Conservation (phyloP, 345 rosid species). For the Eucalyptus albens region DNA sequence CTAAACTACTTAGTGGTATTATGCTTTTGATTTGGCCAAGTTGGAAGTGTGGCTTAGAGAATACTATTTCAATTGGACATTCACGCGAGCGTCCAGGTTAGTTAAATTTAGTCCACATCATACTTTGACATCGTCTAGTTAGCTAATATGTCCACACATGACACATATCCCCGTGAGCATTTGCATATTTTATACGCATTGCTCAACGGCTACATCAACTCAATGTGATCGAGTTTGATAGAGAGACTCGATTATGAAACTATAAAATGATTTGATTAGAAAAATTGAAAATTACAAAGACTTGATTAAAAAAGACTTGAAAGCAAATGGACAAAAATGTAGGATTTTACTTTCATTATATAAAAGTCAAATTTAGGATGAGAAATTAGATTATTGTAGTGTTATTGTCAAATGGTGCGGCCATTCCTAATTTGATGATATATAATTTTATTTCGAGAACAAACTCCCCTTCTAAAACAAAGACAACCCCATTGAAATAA, state of each 20-base stretch:
- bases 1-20: neutral
- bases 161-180: neutral
- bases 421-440: neutral
- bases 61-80: neutral
- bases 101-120: neutral
- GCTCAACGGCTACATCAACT: neutral
- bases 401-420: neutral
- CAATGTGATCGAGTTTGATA: neutral
- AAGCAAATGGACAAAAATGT: neutral
- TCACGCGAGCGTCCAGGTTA: neutral
- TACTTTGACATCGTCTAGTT: neutral
- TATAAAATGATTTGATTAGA: neutral
- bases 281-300: neutral
- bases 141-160: neutral
- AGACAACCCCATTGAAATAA: neutral
- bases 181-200: neutral
- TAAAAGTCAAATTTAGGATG: neutral
- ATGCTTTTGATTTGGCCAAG: neutral
- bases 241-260: neutral
- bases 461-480: neutral
- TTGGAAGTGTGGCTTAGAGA: neutral
- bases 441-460: neutral
- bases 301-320: neutral
- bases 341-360: neutral
- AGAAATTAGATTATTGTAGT: neutral